phyloP scores from a whole-genome alignment of 306 rosid genomes.

The Boehmeria nivea region DNA sequence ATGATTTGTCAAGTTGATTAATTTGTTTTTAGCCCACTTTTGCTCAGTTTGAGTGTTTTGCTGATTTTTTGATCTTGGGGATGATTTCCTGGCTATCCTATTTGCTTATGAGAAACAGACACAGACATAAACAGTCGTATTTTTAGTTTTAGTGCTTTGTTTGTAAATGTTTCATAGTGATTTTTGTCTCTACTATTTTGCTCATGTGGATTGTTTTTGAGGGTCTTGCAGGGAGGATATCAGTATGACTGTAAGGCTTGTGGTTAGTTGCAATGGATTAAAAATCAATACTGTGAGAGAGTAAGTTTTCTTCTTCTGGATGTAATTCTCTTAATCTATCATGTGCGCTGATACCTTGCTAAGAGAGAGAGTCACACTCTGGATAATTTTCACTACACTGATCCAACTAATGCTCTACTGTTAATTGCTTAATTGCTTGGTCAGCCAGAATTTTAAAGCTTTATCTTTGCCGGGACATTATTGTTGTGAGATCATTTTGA shows the following conservation, averaged over 20 bases:
- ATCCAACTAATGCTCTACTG: too few species aligned
- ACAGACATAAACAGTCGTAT: too few species aligned
- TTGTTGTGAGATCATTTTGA: too few species aligned
- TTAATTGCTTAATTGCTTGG: too few species aligned
- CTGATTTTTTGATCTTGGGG: slow-evolving; percentile 8
- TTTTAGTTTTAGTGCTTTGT: background rate
- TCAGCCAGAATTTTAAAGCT: too few species aligned
- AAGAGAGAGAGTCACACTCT: background rate
- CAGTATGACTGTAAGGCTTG: slow-evolving; percentile 82
- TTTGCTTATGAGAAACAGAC: background rate
- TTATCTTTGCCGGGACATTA: too few species aligned
- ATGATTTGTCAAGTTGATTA: background rate
- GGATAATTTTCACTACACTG: too few species aligned
- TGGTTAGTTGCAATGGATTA: slow-evolving; percentile 76
- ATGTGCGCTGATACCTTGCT: background rate
- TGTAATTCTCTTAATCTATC: background rate
- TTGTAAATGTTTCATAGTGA: background rate
- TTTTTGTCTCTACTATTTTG: background rate
- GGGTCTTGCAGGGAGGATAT: slow-evolving; percentile 68
- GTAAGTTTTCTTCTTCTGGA: slow-evolving; percentile 42
- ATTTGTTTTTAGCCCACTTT: slow-evolving; percentile 15
- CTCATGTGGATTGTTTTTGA: slow-evolving; percentile 4
- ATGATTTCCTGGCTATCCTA: slow-evolving; percentile 24
- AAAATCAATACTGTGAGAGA: slow-evolving; percentile 67
- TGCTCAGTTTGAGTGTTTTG: background rate